These are phyloP conservation scores for Phialophora verrucosa DNA, from an alignment of 2,329 filamentous ascomycete genomes.

Conservation along the genomic window DNA sequence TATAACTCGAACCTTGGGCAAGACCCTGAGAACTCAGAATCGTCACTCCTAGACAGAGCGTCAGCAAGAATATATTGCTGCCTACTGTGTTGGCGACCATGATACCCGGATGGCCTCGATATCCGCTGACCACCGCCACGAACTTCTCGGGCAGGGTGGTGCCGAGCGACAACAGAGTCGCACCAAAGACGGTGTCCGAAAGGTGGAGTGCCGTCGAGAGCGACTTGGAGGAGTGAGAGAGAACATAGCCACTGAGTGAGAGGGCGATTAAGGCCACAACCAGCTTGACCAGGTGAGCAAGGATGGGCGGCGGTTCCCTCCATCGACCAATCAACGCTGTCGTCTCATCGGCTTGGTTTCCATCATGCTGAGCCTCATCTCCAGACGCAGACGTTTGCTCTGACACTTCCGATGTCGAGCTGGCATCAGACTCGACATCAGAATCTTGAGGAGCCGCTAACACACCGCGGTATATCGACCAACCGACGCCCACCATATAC, in stretches of 20 bases:
- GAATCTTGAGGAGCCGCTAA: slow-evolving; percentile 51
- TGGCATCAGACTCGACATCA: slow-evolving; percentile 45
- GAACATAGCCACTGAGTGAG: slow-evolving; percentile 56
- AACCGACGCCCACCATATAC: slow-evolving; percentile 54
- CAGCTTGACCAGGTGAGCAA: slow-evolving; percentile 52
- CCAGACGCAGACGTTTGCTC: not conserved
- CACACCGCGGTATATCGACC: slow-evolving; percentile 54
- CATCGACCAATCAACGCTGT: not conserved
- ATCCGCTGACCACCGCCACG: slow-evolving; percentile 56
- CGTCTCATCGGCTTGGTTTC: slow-evolving; percentile 4
- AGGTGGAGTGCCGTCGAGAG: slow-evolving; percentile 51
- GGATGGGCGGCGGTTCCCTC: slow-evolving; percentile 41
- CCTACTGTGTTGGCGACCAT: slow-evolving; percentile 60
- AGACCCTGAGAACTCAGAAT: slow-evolving; percentile 11
- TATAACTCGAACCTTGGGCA: slow-evolving; percentile 15
- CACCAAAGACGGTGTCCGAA: slow-evolving; percentile 55
- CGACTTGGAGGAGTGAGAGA: slow-evolving; percentile 52
- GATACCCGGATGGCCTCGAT: slow-evolving; percentile 56
- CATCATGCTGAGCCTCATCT: not conserved
- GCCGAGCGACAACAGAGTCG: slow-evolving; percentile 57
- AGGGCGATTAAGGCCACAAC: slow-evolving; percentile 53
- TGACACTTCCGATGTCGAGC: not conserved
- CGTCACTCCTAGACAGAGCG: slow-evolving; percentile 52
- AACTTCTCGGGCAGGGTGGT: slow-evolving; percentile 63
- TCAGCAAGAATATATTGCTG: slow-evolving; percentile 62